Evolutionary conservation across 2,329 filamentous ascomycete genomes (phyloP).

Genomic region (Teratosphaeria gauchensis): DNA sequence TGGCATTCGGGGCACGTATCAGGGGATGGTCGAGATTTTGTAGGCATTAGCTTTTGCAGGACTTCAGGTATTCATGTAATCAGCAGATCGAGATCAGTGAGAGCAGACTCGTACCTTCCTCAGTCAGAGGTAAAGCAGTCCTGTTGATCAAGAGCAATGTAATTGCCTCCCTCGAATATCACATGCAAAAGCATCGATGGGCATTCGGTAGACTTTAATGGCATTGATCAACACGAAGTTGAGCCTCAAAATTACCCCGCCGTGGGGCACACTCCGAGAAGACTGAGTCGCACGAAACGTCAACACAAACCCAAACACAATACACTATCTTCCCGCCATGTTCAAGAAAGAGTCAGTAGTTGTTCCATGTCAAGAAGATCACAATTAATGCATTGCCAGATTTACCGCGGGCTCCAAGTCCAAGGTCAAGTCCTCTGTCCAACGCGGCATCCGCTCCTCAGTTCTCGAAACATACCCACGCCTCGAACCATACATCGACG

Average conservation of each 20-base stretch:
- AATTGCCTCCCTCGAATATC: too few relatives aligned
- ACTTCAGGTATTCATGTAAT: too few relatives aligned
- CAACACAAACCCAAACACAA: neutral
- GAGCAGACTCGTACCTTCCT: too few relatives aligned
- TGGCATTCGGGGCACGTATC: neutral
- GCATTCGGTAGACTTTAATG: neutral
- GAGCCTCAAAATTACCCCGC: neutral
- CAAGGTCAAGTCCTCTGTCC: conserved; percentile 94
- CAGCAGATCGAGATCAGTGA: too few relatives aligned
- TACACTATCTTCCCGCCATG: conserved; percentile 41
- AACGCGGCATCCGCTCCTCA: conserved; percentile 74
- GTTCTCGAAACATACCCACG: conserved; percentile 78
- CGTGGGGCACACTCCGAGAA: neutral
- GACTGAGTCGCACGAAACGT: neutral
- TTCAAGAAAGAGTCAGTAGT: conserved; percentile 79
- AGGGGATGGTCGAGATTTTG: neutral
- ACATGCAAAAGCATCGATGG: too few relatives aligned
- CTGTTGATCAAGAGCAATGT: too few relatives aligned
- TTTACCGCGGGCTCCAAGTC: conserved; percentile 72
- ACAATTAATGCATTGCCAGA: conserved; percentile 35
- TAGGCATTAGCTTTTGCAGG: neutral
- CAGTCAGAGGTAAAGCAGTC: too few relatives aligned
- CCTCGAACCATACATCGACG: conserved; percentile 80
- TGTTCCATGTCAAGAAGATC: too few relatives aligned
- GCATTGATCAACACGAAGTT: neutral